Percentiles rank a stretch among this genome's conserved stretches.
phyloP scores from a whole-genome alignment of 495 filamentous ascomycete species.

The Penicillium ucsense region DNA sequence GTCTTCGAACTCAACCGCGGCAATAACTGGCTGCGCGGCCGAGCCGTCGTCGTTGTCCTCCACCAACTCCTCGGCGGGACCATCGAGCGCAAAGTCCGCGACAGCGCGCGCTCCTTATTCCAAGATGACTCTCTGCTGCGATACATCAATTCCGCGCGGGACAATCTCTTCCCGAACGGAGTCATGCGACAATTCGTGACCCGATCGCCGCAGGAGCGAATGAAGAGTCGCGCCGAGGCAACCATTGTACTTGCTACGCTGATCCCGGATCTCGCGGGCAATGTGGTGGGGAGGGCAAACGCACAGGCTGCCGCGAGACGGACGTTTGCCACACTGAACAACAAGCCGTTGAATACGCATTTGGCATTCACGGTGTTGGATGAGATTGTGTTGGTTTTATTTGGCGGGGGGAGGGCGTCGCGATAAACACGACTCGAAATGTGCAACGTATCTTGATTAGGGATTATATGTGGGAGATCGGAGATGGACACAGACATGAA shows the following conservation, averaged over 20 bases:
- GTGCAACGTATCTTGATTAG: too few relatives aligned
- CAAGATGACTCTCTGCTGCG: slow-evolving; percentile 70
- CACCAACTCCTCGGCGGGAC: slow-evolving; percentile 69
- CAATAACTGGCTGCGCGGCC: slow-evolving; percentile 87
- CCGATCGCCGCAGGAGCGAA: slow-evolving; percentile 56
- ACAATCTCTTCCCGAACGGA: slow-evolving; percentile 74
- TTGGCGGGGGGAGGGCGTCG: slow-evolving; percentile 29
- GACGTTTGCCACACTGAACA: slow-evolving; percentile 76
- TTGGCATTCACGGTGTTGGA: slow-evolving; percentile 71
- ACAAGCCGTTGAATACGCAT: slow-evolving; percentile 57
- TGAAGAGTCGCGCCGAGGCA: slow-evolving; percentile 60
- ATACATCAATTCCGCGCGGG: slow-evolving; percentile 60
- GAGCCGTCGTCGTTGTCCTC: slow-evolving; percentile 80
- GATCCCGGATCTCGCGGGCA: slow-evolving; percentile 71
- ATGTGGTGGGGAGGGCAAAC: slow-evolving; percentile 75
- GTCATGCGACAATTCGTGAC: slow-evolving; percentile 33
- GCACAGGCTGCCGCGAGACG: slow-evolving; percentile 73
- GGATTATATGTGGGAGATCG: too few relatives aligned
- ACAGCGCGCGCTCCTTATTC: slow-evolving; percentile 57
- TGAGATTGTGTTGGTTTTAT: slow-evolving; percentile 65
- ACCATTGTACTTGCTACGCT: slow-evolving; percentile 72
- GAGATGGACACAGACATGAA: too few relatives aligned
- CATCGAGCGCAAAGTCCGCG: slow-evolving; percentile 88
- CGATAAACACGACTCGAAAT: too few relatives aligned
- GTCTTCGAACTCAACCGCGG: slow-evolving; percentile 89